Conservation (phyloP, 2,329 filamentous ascomycete genomes). For the Didymella sp. region DNA sequence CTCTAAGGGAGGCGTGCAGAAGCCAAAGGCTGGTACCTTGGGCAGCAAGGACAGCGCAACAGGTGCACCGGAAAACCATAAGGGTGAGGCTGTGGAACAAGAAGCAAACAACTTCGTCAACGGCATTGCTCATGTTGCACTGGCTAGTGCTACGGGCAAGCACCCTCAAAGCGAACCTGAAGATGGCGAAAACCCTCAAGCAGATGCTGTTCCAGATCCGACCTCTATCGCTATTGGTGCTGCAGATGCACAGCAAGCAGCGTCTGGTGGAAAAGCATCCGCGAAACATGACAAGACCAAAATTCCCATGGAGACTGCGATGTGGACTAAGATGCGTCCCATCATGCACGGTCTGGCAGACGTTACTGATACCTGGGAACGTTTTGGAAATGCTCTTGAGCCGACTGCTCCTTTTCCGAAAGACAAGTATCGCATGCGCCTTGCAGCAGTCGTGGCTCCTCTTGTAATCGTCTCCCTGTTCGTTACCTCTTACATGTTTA, state of each 20-base stretch:
- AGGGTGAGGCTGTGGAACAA: conserved; percentile 82
- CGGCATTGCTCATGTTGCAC: conserved; percentile 72
- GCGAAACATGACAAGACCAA: conserved; percentile 76
- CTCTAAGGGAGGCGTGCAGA: conserved; percentile 74
- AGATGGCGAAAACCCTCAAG: conserved; percentile 44
- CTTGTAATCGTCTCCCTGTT: conserved; percentile 54
- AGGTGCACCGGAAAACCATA: conserved; percentile 81
- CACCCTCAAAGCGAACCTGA: conserved; percentile 71
- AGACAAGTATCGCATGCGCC: conserved; percentile 53
- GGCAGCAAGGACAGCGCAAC: conserved; percentile 80
- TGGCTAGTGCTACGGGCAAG: conserved; percentile 79
- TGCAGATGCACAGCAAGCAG: conserved; percentile 62
- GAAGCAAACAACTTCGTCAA: conserved; percentile 84
- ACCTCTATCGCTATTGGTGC: conserved; percentile 62
- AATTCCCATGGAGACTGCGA: conserved; percentile 75
- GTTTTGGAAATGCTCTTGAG: conserved; percentile 64
- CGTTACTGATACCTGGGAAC: conserved; percentile 67
- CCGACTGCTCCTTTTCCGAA: conserved; percentile 58
- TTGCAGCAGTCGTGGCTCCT: conserved; percentile 56
- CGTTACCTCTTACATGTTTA: conserved; percentile 59
- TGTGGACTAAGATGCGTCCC: conserved; percentile 78
- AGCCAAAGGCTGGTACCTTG: conserved; percentile 75
- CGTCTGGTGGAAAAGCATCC: conserved; percentile 58
- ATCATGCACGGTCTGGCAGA: conserved; percentile 71
- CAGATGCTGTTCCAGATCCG: conserved; percentile 67